A percentile compares a stretch with the other conserved stretches of the same genome.
Evolutionary conservation across 495 filamentous ascomycete species (phyloP).

Genomic region (Tuber aestivum): DNA sequence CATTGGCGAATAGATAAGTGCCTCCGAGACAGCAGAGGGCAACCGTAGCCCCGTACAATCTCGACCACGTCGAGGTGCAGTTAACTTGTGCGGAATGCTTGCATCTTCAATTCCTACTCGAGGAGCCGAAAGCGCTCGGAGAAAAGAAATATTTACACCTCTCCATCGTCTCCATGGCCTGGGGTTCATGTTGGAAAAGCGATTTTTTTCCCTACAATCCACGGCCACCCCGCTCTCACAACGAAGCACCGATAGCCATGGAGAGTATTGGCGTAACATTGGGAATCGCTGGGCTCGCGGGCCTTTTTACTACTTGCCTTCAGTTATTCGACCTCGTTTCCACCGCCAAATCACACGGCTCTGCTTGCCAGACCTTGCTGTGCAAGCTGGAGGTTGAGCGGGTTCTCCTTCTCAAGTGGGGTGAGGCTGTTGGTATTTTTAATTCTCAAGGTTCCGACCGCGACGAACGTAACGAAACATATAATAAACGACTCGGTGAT

Average conservation of each 20-base stretch:
- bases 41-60: conserved; percentile 6
- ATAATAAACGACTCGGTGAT: conserved; percentile 5
- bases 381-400: conserved; percentile 14
- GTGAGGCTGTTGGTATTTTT: conserved; percentile 14
- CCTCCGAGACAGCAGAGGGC: conserved; percentile 1
- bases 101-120: conserved; percentile 4
- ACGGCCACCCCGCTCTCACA: background rate
- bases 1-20: conserved; percentile 1
- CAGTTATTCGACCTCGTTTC: conserved; percentile 8
- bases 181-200: background rate
- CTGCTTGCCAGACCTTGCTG: conserved; percentile 7
- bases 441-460: conserved; percentile 2
- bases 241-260: conserved; percentile 1
- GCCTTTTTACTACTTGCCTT: conserved; percentile 11
- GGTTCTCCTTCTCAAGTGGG: conserved; percentile 16
- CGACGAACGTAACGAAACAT: background rate
- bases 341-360: background rate
- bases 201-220: background rate
- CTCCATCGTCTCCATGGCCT: background rate
- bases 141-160: conserved; percentile 3
- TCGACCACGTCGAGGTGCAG: conserved; percentile 5
- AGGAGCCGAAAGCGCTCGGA: background rate
- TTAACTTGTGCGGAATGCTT: conserved; percentile 1
- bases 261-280: conserved; percentile 7
- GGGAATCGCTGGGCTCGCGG: conserved; percentile 5